phyloP scores from a whole-genome alignment of 2,329 filamentous ascomycete species.

The Alternaria sp. region DNA sequence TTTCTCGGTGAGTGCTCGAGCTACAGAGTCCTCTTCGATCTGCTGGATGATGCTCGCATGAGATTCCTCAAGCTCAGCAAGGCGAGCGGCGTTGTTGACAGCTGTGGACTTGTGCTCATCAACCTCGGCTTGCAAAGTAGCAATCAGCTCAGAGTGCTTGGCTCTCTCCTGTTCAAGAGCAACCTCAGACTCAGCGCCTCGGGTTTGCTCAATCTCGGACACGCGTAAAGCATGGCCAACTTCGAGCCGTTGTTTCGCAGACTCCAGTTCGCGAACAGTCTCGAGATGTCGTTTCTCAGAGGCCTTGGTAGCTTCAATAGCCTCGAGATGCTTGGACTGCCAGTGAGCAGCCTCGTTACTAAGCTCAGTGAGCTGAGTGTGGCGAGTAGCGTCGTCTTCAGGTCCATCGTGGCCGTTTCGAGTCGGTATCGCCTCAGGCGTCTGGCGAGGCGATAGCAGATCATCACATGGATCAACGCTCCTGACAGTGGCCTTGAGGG shows the following conservation, averaged over 20 bases:
- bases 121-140: constrained; percentile 74
- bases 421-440: constrained; percentile 17
- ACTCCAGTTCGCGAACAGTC: constrained; percentile 78
- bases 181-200: constrained; percentile 38
- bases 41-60: constrained; percentile 72
- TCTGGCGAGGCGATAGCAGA: constrained; percentile 27
- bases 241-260: constrained; percentile 57
- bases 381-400: constrained; percentile 53
- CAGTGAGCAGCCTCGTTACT: constrained; percentile 76
- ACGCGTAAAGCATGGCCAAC: constrained; percentile 43
- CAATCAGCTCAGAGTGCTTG: constrained; percentile 62
- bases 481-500: constrained; percentile 66
- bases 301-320: constrained; percentile 73
- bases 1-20: constrained; percentile 64
- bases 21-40: constrained; percentile 70
- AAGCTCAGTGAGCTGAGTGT: constrained; percentile 69
- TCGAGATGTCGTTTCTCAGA: constrained; percentile 76
- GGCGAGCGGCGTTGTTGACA: constrained; percentile 70
- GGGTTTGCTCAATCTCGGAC: constrained; percentile 43
- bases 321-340: constrained; percentile 77
- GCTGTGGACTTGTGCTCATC: constrained; percentile 82
- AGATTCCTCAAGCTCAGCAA: constrained; percentile 76
- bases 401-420: constrained; percentile 15
- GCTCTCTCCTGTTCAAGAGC: constrained; percentile 53
- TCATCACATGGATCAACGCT: constrained; percentile 28